Conservation (phyloP, 2,329 filamentous ascomycete species). For the Dothidotthia symphoricarpi region DNA sequence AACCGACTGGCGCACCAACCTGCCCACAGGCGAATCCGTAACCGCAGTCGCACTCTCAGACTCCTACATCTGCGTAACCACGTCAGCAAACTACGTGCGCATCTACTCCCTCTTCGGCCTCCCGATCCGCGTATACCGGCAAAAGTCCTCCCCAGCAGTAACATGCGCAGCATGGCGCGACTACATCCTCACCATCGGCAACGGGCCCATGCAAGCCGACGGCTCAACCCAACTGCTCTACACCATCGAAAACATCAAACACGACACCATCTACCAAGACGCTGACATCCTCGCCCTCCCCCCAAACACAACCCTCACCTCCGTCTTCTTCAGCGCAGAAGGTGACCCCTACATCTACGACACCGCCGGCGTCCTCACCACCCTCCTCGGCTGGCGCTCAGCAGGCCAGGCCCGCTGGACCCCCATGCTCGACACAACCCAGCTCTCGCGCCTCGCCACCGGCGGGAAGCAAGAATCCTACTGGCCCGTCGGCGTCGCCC, state of each 20-base stretch:
- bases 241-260: constrained; percentile 90
- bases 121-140: constrained; percentile 82
- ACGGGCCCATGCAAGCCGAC: constrained; percentile 78
- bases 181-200: constrained; percentile 94
- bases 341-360: constrained; percentile 99
- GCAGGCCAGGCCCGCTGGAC: constrained; percentile 86
- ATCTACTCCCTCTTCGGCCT: constrained; percentile 92
- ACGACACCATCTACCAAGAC: constrained; percentile 90
- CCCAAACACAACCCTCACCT: constrained; percentile 69
- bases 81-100: constrained; percentile 81
- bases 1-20: constrained; percentile 81
- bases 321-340: constrained; percentile 85
- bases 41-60: constrained; percentile 87
- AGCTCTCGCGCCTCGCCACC: constrained; percentile 74
- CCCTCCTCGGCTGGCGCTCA: constrained; percentile 85
- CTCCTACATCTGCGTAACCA: constrained; percentile 86
- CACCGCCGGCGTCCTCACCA: constrained; percentile 81
- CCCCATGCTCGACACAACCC: constrained; percentile 84
- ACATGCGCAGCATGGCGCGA: constrained; percentile 93
- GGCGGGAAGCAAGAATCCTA: constrained; percentile 88
- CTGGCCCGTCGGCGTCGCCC: constrained; percentile 91
- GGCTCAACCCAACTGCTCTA: constrained; percentile 79
- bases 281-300: constrained; percentile 88
- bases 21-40: constrained; percentile 85
- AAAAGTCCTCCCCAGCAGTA: constrained; percentile 86